A percentile compares a stretch with the other conserved stretches of the same genome.
Evolutionary conservation across 1,284 basidiomycete species (phyloP).

Genomic region (Apiotrichum siamense): DNA sequence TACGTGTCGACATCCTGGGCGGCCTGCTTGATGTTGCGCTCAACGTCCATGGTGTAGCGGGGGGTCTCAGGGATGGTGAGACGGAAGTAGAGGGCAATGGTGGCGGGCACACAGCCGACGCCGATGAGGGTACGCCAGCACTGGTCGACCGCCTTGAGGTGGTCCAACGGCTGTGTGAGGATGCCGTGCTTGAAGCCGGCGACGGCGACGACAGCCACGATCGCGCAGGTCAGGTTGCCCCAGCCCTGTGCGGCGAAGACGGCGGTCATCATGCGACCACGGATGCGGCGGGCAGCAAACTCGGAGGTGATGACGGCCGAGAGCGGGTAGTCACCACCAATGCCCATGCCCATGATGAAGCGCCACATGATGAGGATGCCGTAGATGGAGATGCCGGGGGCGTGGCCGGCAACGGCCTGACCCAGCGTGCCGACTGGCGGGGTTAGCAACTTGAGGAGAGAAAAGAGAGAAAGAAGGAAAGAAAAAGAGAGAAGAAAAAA

Average conservation of each 20-base stretch:
- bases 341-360: slow-evolving; percentile 56
- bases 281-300: slow-evolving; percentile 65
- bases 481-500: background rate
- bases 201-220: slow-evolving; percentile 64
- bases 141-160: slow-evolving; percentile 47
- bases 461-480: too few species aligned
- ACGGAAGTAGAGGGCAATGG: slow-evolving; percentile 52
- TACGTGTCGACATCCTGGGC: slow-evolving; percentile 60
- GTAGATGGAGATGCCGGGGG: slow-evolving; percentile 60
- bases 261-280: slow-evolving; percentile 53
- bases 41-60: slow-evolving; percentile 84
- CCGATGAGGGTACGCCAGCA: slow-evolving; percentile 53
- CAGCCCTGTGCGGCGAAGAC: slow-evolving; percentile 53
- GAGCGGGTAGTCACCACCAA: slow-evolving; percentile 59
- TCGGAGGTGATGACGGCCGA: slow-evolving; percentile 56
- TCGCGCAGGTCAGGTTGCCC: slow-evolving; percentile 57
- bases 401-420: slow-evolving; percentile 55
- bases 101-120: slow-evolving; percentile 48
- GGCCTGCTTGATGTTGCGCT: slow-evolving; percentile 71
- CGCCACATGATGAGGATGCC: slow-evolving; percentile 67
- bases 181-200: slow-evolving; percentile 63
- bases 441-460: background rate
- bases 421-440: slow-evolving; percentile 38
- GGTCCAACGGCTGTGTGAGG: slow-evolving; percentile 49
- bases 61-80: slow-evolving; percentile 53